Conservation (phyloP, 2,329 filamentous ascomycete genomes). For the Fusarium subglutinans region DNA sequence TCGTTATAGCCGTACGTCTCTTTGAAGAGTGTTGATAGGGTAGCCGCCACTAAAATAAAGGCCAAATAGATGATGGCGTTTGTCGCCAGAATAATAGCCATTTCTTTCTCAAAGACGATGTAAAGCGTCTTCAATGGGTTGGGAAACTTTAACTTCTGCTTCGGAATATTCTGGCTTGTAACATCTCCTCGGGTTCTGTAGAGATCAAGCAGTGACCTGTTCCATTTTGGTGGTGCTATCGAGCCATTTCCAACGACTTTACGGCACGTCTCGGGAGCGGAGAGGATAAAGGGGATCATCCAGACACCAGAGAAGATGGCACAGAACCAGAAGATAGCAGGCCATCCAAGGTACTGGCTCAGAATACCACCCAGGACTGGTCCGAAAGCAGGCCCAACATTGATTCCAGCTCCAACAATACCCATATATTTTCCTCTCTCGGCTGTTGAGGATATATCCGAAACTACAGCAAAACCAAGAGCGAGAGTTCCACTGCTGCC, state of each 20-base stretch:
- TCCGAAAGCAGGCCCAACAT: slow-evolving; percentile 63
- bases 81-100: slow-evolving; percentile 62
- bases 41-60: slow-evolving; percentile 64
- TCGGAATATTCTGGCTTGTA: slow-evolving; percentile 47
- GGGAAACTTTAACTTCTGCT: slow-evolving; percentile 59
- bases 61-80: slow-evolving; percentile 64
- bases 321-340: slow-evolving; percentile 76
- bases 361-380: slow-evolving; percentile 73
- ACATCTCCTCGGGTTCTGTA: slow-evolving; percentile 50
- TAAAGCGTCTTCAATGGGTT: slow-evolving; percentile 66
- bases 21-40: slow-evolving; percentile 61
- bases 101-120: slow-evolving; percentile 66
- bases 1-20: slow-evolving; percentile 62
- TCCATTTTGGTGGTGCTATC: slow-evolving; percentile 65
- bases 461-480: slow-evolving; percentile 75
- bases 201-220: slow-evolving; percentile 65
- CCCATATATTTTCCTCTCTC: slow-evolving; percentile 80
- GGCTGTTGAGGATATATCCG: slow-evolving; percentile 73
- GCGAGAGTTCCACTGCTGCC: slow-evolving; percentile 77
- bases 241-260: slow-evolving; percentile 72
- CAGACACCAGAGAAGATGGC: slow-evolving; percentile 62
- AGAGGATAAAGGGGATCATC: slow-evolving; percentile 63
- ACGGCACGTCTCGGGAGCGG: slow-evolving; percentile 68
- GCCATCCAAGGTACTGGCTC: slow-evolving; percentile 71
- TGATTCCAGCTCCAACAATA: slow-evolving; percentile 67